Conservation (phyloP, 768 basidiomycete genomes). For the Boletus coccyginus region DNA sequence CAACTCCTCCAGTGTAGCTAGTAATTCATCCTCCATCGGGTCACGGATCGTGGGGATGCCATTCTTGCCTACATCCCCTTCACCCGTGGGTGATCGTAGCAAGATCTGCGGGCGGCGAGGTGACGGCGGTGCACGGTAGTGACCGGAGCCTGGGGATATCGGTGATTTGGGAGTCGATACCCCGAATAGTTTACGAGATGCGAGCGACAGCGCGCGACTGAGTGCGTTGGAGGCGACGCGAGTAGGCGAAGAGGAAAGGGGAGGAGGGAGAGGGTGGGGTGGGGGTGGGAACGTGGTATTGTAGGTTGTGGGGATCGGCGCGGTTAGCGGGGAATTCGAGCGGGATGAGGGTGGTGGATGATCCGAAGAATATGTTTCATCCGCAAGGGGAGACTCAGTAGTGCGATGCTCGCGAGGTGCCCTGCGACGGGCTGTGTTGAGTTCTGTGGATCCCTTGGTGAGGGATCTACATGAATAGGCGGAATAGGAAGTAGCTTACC, state of each 20-base stretch:
- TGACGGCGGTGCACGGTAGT: conserved; percentile 48
- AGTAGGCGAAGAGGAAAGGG: conserved; percentile 66
- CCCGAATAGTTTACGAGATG: conserved; percentile 81
- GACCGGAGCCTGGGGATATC: conserved; percentile 33
- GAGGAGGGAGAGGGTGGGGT: conserved; percentile 45
- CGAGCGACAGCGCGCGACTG: conserved; percentile 74
- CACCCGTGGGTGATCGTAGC: conserved; percentile 34
- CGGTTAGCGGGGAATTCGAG: conserved; percentile 24
- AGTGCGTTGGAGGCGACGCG: conserved; percentile 71
- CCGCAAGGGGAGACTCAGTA: conserved; percentile 46
- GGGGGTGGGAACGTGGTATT: conserved; percentile 71
- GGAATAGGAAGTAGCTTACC: conserved; percentile 46
- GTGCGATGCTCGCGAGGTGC: conserved; percentile 56
- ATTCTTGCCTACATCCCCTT: conserved; percentile 34
- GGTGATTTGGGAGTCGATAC: conserved; percentile 40
- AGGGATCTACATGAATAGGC: conserved; percentile 6
- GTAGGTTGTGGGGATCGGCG: conserved; percentile 16
- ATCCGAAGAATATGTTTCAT: conserved; percentile 41
- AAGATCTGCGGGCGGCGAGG: conserved; percentile 58
- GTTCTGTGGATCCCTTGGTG: conserved; percentile 44
- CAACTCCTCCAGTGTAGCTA: conserved; percentile 79
- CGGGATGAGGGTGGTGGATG: conserved; percentile 28
- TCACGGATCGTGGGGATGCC: conserved; percentile 41
- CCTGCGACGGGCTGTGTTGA: conserved; percentile 55
- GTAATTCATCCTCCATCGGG: conserved; percentile 78